phyloP scores from a whole-genome alignment of 1,139 yeast genomes.

The Pichia sp. region DNA sequence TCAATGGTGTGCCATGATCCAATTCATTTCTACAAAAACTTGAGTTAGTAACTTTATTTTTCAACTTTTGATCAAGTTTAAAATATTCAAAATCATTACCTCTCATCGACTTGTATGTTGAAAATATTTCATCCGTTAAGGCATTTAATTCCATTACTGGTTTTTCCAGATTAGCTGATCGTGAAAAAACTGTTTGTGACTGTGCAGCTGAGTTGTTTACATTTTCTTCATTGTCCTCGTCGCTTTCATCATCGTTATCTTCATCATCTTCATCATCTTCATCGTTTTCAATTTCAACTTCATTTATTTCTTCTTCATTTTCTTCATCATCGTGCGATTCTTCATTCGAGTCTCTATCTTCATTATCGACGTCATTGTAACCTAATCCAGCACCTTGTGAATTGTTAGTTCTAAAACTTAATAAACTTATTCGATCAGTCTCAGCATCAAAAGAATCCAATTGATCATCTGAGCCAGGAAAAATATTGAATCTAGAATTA shows the following conservation, averaged over 20 bases:
- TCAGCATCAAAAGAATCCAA: constrained; percentile 5
- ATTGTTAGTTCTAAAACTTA: constrained; percentile 1
- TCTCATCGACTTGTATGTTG: neutral
- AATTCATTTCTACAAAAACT: neutral
- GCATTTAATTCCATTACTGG: neutral
- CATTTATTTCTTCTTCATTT: neutral
- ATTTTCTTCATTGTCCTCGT: neutral
- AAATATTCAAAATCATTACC: neutral
- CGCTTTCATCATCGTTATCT: neutral
- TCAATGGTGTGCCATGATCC: constrained; percentile 21
- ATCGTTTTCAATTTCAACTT: neutral
- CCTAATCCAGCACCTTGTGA: neutral
- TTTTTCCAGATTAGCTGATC: neutral
- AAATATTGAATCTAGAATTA: neutral
- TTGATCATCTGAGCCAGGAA: constrained; percentile 4
- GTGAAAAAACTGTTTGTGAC: neutral
- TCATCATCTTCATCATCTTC: neutral
- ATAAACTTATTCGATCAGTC: constrained; percentile 2
- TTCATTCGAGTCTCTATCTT: neutral
- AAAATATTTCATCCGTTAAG: neutral
- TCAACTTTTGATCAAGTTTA: neutral
- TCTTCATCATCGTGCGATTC: neutral
- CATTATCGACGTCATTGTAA: neutral
- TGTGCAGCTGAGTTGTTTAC: neutral
- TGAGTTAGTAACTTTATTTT: neutral